These are phyloP conservation scores for Podaxis sp. DNA, from an alignment of 768 basidiomycete genomes.

Conservation along the genomic window DNA sequence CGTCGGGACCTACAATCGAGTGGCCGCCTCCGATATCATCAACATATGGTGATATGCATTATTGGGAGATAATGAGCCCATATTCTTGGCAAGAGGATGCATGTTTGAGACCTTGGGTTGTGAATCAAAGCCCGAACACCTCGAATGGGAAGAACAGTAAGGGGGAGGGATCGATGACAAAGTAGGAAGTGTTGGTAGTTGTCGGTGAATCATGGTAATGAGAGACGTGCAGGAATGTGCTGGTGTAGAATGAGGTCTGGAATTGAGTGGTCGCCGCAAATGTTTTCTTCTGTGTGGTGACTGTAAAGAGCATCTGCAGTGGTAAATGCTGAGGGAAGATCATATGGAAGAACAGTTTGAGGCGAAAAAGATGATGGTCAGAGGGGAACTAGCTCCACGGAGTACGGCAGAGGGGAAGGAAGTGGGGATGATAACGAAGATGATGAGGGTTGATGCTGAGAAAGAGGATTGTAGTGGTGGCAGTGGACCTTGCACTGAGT, in stretches of 20 bases:
- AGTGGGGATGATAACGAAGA: neutral
- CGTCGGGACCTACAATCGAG: neutral
- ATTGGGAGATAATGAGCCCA: no score
- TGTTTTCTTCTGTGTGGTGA: neutral
- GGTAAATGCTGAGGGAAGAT: neutral
- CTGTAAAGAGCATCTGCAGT: neutral
- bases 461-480: no score
- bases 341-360: neutral
- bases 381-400: neutral
- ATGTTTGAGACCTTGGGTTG: no score
- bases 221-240: neutral
- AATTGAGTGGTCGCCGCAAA: neutral
- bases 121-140: neutral
- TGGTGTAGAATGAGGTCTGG: neutral
- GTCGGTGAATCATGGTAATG: neutral
- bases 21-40: neutral
- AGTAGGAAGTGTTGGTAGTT: neutral
- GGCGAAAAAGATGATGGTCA: neutral
- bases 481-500: neutral
- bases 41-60: neutral
- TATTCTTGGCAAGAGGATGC: no score
- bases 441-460: neutral
- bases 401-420: neutral
- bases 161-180: neutral
- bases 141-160: neutral